Percentiles rank a stretch among this genome's conserved stretches.
These are phyloP conservation scores for Aspergillus ochraceus DNA, from an alignment of 2,329 filamentous ascomycete species.

Conservation along the genomic window DNA sequence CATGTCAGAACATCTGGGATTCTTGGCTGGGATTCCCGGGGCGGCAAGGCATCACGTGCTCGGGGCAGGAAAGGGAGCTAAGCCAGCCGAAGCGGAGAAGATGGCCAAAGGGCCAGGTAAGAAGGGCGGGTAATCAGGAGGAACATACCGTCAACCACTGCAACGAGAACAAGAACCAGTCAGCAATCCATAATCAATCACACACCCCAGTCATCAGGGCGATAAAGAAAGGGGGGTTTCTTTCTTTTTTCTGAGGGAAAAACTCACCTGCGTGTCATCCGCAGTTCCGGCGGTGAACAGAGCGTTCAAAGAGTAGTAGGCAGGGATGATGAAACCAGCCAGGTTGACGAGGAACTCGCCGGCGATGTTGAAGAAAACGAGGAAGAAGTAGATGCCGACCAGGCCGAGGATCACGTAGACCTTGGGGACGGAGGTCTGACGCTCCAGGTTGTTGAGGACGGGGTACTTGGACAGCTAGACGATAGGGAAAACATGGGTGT, in stretches of 20 bases:
- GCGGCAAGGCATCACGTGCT: conserved; percentile 27
- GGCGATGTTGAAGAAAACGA: conserved; percentile 71
- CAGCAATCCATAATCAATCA: conserved; percentile 8
- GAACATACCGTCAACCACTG: conserved; percentile 61
- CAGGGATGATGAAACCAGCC: conserved; percentile 64
- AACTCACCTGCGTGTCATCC: conserved; percentile 64
- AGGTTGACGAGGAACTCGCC: conserved; percentile 69
- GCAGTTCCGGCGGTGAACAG: conserved; percentile 60
- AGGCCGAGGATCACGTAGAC: conserved; percentile 67
- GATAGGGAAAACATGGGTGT: conserved; percentile 8
- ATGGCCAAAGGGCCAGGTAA: conserved; percentile 5
- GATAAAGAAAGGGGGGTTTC: neutral
- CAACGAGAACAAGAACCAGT: conserved; percentile 6
- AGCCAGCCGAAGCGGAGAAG: conserved; percentile 5
- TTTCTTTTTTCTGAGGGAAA: neutral
- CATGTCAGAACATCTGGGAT: conserved; percentile 14
- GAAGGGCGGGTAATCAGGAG: conserved; percentile 14
- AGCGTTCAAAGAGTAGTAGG: conserved; percentile 66
- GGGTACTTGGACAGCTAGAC: conserved; percentile 66
- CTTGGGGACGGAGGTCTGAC: conserved; percentile 67
- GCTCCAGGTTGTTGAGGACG: conserved; percentile 66
- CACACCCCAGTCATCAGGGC: neutral
- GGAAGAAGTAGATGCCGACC: conserved; percentile 66
- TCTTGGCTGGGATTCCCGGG: neutral
- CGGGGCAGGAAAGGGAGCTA: no score